A percentile compares a stretch with the other conserved stretches of the same genome.
phyloP scores from a whole-genome alignment of 208 protist genomes.

The Crithidia thermophila region DNA sequence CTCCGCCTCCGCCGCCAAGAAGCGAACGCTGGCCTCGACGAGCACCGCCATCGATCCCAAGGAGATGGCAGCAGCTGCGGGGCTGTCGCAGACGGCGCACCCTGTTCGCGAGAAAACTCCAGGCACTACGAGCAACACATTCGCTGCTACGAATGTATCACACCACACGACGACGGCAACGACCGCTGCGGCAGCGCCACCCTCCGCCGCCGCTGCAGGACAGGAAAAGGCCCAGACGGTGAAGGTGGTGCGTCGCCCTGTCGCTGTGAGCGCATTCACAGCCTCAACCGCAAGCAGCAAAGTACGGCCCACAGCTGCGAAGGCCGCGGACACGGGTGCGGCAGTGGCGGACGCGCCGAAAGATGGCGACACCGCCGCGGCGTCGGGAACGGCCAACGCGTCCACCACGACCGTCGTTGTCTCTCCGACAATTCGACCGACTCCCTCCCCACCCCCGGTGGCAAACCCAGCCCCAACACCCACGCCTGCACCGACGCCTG shows the following conservation, averaged over 20 bases:
- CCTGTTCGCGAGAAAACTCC: too few relatives aligned
- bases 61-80: background rate
- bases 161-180: too few relatives aligned
- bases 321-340: too few relatives aligned
- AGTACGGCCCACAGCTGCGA: background rate
- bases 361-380: too few relatives aligned
- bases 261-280: background rate
- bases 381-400: background rate
- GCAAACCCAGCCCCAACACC: background rate
- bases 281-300: background rate
- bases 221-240: background rate
- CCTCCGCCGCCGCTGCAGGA: background rate
- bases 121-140: too few relatives aligned
- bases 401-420: background rate
- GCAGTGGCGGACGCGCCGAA: background rate
- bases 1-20: too few relatives aligned
- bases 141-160: too few relatives aligned
- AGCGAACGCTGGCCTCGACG: too few relatives aligned
- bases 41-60: constrained; percentile 1
- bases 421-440: too few relatives aligned
- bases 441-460: too few relatives aligned
- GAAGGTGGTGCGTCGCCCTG: background rate
- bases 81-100: background rate
- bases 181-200: background rate
- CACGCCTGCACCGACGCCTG: background rate